Conservation (phyloP, 2,329 filamentous ascomycete genomes). For the Aureobasidium vineae region DNA sequence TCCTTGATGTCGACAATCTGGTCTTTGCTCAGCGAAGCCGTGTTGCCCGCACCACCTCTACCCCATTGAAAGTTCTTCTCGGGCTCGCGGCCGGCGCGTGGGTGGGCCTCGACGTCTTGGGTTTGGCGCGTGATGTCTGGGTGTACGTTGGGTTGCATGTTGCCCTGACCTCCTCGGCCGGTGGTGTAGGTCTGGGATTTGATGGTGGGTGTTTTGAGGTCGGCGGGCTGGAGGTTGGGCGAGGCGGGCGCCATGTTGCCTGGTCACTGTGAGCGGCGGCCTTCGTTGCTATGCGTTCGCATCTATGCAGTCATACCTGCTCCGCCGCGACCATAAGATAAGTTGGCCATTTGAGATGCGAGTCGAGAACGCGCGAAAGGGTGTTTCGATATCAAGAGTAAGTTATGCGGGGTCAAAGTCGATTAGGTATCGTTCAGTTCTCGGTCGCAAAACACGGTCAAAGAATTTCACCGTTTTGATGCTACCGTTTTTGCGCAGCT, state of each 20-base stretch:
- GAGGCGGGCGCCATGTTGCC: slow-evolving; percentile 51
- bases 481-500: not conserved
- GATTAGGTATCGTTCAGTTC: not conserved
- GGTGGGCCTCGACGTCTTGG: slow-evolving; percentile 71
- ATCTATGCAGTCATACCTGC: slow-evolving; percentile 54
- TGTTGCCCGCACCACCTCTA: slow-evolving; percentile 72
- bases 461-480: slow-evolving; percentile 8
- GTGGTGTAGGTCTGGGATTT: slow-evolving; percentile 85
- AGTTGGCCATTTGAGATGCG: slow-evolving; percentile 31
- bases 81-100: slow-evolving; percentile 50
- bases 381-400: not conserved
- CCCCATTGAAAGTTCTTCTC: slow-evolving; percentile 65
- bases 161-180: slow-evolving; percentile 81
- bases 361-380: not conserved
- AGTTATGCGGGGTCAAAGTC: slow-evolving; percentile 5
- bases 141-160: slow-evolving; percentile 78
- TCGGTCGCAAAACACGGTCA: too few relatives aligned
- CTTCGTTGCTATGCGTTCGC: not conserved
- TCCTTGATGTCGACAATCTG: slow-evolving; percentile 37
- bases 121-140: slow-evolving; percentile 68
- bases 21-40: slow-evolving; percentile 48
- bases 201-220: slow-evolving; percentile 78
- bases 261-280: slow-evolving; percentile 28
- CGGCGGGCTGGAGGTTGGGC: slow-evolving; percentile 42
- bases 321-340: slow-evolving; percentile 73